phyloP scores from a whole-genome alignment of 345 rosid species.

The Linum trigynum region DNA sequence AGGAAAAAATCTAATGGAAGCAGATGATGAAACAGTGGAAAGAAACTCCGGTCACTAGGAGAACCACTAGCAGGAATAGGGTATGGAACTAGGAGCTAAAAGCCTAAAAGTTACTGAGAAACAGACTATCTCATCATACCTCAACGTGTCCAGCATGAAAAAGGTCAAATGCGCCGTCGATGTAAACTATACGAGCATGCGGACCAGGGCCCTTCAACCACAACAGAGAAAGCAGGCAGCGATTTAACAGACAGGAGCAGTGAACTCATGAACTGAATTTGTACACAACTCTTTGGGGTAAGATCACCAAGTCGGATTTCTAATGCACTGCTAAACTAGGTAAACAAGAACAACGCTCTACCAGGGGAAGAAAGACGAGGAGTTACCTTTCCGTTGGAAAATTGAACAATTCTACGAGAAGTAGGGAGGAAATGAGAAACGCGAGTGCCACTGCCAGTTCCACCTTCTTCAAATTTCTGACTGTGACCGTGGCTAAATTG shows the following conservation, averaged over 20 bases:
- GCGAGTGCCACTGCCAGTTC: constrained; percentile 27
- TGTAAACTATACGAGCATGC: constrained; percentile 56
- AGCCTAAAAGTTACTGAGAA: neutral
- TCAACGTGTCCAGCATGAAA: constrained; percentile 84
- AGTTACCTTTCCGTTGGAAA: constrained; percentile 60
- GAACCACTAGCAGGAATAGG: neutral
- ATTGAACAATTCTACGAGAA: constrained; percentile 71
- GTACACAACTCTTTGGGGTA: no score
- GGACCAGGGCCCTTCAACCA: constrained; percentile 52
- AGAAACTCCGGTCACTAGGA: neutral
- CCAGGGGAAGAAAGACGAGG: no score
- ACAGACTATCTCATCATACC: constrained; percentile 24
- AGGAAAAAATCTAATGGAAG: no score
- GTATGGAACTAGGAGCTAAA: neutral
- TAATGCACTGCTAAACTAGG: no score
- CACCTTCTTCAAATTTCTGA: constrained; percentile 17
- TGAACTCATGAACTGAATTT: neutral
- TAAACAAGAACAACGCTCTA: no score
- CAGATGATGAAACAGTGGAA: neutral
- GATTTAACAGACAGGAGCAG: neutral
- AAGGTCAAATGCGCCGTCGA: constrained; percentile 77
- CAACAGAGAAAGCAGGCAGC: constrained; percentile 3
- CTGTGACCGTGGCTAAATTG: constrained; percentile 58
- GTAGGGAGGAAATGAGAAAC: constrained; percentile 70
- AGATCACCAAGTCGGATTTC: neutral